Conservation (phyloP, 1,139 yeast genomes). For the Blastobotrys indianensis region DNA sequence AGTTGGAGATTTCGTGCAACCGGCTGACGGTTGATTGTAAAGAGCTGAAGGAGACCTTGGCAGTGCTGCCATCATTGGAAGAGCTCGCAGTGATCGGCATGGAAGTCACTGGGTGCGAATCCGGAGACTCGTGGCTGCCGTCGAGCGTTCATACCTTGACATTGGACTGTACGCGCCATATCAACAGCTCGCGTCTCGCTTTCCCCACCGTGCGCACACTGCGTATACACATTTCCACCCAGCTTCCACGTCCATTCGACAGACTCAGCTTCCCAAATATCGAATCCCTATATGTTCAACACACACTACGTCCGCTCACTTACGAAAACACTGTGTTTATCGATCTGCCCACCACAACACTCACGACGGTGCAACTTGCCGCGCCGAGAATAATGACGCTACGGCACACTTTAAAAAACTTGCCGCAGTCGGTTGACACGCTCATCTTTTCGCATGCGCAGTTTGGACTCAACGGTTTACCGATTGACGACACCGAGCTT, state of each 20-base stretch:
- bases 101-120: neutral
- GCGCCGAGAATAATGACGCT: too few species aligned
- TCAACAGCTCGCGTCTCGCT: slow-evolving; percentile 1
- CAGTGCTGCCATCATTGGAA: neutral
- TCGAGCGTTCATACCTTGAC: neutral
- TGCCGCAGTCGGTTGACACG: too few species aligned
- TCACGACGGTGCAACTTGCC: too few species aligned
- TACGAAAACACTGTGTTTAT: too few species aligned
- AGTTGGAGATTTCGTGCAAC: slow-evolving; percentile 3
- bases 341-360: too few species aligned
- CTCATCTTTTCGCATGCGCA: too few species aligned
- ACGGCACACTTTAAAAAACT: too few species aligned
- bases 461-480: too few species aligned
- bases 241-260: slow-evolving; percentile 1
- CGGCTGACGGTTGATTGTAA: neutral
- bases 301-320: neutral
- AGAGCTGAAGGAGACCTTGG: neutral
- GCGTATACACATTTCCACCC: neutral
- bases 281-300: slow-evolving; percentile 2
- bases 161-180: slow-evolving; percentile 2
- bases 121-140: slow-evolving; percentile 3
- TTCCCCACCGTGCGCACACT: neutral
- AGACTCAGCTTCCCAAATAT: slow-evolving; percentile 4
- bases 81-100: slow-evolving; percentile 1
- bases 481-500: too few species aligned